These are phyloP conservation scores for Albizia julibrissin DNA, from an alignment of 306 rosid genomes.

Conservation along the genomic window DNA sequence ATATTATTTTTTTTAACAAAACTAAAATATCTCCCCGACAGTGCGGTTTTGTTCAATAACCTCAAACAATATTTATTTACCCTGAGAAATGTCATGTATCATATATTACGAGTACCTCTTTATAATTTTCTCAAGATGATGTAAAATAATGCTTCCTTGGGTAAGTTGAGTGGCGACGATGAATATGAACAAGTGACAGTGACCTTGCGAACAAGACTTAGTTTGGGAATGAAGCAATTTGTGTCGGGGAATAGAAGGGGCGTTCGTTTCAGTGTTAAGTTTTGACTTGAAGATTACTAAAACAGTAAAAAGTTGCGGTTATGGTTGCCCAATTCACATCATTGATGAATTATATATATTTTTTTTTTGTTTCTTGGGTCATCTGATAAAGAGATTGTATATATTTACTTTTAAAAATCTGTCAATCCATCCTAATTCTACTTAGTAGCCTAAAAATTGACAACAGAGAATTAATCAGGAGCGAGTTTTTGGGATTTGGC, in stretches of 20 bases:
- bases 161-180: not conserved
- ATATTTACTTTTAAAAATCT: not conserved
- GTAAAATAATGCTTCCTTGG: not conserved
- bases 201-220: not conserved
- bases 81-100: too few relatives aligned
- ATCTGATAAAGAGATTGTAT: not conserved
- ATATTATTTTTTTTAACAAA: too few relatives aligned
- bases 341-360: not conserved
- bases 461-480: not conserved
- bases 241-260: not conserved
- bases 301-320: not conserved
- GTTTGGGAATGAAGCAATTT: not conserved
- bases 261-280: not conserved
- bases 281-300: constrained; percentile 1
- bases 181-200: not conserved
- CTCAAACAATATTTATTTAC: too few relatives aligned
- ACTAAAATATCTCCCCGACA: too few relatives aligned
- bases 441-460: not conserved
- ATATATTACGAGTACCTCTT: too few relatives aligned
- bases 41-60: too few relatives aligned
- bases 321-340: not conserved
- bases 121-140: not conserved
- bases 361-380: not conserved
- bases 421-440: not conserved
- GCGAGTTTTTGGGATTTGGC: not conserved